Base-by-base conservation (phyloP, 805 yeast species). In the Grigorovia jiainica region DNA sequence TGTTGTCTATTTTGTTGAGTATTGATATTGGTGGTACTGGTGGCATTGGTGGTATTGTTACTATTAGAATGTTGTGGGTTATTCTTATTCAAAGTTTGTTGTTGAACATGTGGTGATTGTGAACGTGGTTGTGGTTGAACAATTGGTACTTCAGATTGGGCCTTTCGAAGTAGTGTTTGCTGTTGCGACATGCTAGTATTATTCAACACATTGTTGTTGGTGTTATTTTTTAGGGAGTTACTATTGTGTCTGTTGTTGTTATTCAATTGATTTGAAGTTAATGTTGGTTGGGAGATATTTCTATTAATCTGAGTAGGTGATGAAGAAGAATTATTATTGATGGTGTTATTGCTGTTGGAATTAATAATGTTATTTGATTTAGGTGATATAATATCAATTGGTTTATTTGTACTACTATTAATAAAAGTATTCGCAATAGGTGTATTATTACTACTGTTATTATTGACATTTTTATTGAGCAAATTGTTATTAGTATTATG, bases 1-100 rank as follows among this genome's bases (percentile, higher is more conserved):
- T 43, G 38, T 21, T 42, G 38, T 21, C 40, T 46, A 20, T 19
- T 29, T 34, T 46, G 18, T 20, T 36, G 39, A 17, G 16, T 10
- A 21, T 21, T 35, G 27, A 19, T 31, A 6, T 10, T 24, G 27
- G 27, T 5, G n/a, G 31, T 17, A 32, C 16, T 37, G 44, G 40
- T 30, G 7, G 7, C 17, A 30, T 13, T 39, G 29, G 37, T 20
- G 18, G 41, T 41, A 34, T 40, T 37, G 30, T 34, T 20, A 34
- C 34, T 36, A 20, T 40, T 33, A 11, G 17, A 20, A 30, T 31
- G 25, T 9, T 32, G 20, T 5, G 11, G 24, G 6, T 7, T 21
- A 21, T 15, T 19, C n/a, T 7, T 4, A n/a, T 11, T 16, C 11
- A 33, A 9, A 7, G 36, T 16, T 20, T 34, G 27, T 24, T 24